Percentiles rank a stretch among this genome's conserved stretches.
These are phyloP conservation scores for Chalciporus pseudorubinellus DNA, from an alignment of 768 basidiomycete genomes.

Conservation along the genomic window DNA sequence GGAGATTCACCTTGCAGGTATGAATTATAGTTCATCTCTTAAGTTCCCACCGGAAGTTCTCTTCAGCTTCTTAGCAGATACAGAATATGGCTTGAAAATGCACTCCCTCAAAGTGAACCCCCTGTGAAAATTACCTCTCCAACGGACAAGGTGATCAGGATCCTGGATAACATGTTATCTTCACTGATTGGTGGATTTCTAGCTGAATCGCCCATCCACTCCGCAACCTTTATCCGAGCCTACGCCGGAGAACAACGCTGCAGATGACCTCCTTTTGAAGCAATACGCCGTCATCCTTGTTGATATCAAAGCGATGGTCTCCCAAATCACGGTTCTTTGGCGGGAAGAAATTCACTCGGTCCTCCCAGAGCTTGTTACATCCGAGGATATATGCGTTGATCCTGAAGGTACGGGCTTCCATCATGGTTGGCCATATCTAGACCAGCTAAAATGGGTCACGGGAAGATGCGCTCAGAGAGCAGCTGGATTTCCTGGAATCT, in stretches of 20 bases:
- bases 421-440: not conserved
- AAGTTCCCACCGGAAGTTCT: constrained; percentile 3
- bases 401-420: constrained; percentile 49
- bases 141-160: constrained; percentile 35
- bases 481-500: constrained; percentile 47
- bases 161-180: not conserved
- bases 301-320: constrained; percentile 62
- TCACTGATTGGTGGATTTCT: constrained; percentile 12
- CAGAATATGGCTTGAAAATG: constrained; percentile 69
- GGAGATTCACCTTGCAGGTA: constrained; percentile 90
- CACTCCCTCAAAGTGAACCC: constrained; percentile 44
- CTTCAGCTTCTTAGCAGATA: constrained; percentile 77
- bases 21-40: constrained; percentile 5
- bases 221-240: constrained; percentile 49
- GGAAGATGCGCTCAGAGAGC: constrained; percentile 54
- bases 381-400: constrained; percentile 31
- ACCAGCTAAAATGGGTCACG: not conserved
- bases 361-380: constrained; percentile 46
- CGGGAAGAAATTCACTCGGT: constrained; percentile 59
- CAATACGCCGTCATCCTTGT: constrained; percentile 65
- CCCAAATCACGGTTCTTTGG: constrained; percentile 60
- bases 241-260: constrained; percentile 50
- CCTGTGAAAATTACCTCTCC: constrained; percentile 34
- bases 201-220: constrained; percentile 48
- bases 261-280: constrained; percentile 63